Evolutionary conservation across 2,329 filamentous ascomycete species (phyloP), one percentile per base, ranked within the genome.

Genomic region (Trichoderma brevicompactum): DNA sequence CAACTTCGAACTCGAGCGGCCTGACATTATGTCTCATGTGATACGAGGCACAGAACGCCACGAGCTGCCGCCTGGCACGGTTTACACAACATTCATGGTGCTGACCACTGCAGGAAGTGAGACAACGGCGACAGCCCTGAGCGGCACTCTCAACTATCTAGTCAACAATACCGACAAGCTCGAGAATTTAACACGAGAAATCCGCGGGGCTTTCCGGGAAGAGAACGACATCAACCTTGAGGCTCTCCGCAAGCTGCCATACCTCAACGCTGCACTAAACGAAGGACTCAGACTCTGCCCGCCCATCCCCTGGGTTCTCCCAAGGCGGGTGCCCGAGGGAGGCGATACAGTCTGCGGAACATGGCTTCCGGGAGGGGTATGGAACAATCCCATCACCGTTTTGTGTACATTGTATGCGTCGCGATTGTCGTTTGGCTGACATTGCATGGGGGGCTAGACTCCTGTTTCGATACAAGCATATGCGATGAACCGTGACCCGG

Each of bases 211-310:
- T 12, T 70, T 71, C 32, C 15, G 43, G 12, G 7, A 2, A 13
- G 61, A 62, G 15, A 53, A 65, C 0, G 68, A 69, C 10, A 70
- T 72, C 32, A 64, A 55, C 32, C 32, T 70, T 1, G 28, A 41
- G 4, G 55, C 38, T 7, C 41, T 70, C 10, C 38, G 64, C 13
- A 44, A 65, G n/a, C 36, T 71, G 3, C 53, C 79, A 0, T 85
- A 83, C 66, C 75, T 86, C 3, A 79, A 82, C 67, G 83, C 83
- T 0, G 79, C 80, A 8, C 78, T 85, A 44, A 79, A 78, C 58
- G 83, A 85, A 69, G 80, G 78, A 0, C 72, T 85, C 13, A 76
- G 83, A 0, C 76, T 84, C n/a, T 79, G 77, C 65, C 79, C 82
- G 2, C 81, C 81, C 0, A 75, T 80, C 0, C 76, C 76, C 2